Evolutionary conservation across 1,139 yeast genomes (phyloP).

Genomic region (Wickerhamomyces sp.): DNA sequence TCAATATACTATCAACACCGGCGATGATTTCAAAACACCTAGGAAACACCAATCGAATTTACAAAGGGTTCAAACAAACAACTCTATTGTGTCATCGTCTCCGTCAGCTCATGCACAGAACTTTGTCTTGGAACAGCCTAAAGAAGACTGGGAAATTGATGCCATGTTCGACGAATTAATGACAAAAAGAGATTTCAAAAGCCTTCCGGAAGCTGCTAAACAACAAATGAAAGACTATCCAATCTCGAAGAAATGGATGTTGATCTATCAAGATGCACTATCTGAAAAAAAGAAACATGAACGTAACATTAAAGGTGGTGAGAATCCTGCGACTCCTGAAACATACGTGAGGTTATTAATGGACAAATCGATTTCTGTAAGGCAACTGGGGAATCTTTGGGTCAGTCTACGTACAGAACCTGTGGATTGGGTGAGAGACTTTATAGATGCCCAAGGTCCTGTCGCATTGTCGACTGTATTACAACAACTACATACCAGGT

Average conservation of each 20-base stretch:
- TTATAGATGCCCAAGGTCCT: constrained; percentile 84
- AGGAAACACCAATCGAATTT: constrained; percentile 15
- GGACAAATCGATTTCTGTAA: constrained; percentile 62
- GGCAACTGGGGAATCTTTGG: constrained; percentile 80
- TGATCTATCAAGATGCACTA: constrained; percentile 81
- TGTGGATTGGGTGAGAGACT: constrained; percentile 81
- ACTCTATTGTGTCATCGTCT: constrained; percentile 9
- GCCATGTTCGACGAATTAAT: constrained; percentile 62
- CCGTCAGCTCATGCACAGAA: constrained; percentile 17
- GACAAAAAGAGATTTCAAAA: constrained; percentile 80
- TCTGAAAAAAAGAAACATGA: constrained; percentile 66
- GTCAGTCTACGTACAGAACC: constrained; percentile 92
- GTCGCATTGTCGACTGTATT: constrained; percentile 68
- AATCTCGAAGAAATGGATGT: constrained; percentile 83
- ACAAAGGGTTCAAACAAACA: constrained; percentile 19
- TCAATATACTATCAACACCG: constrained; percentile 13
- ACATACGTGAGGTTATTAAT: constrained; percentile 73
- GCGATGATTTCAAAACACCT: constrained; percentile 15
- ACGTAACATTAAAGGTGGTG: constrained; percentile 30
- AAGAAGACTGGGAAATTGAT: constrained; percentile 57
- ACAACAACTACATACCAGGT: constrained; percentile 33
- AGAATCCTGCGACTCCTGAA: constrained; percentile 48
- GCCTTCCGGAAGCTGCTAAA: constrained; percentile 73
- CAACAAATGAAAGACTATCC: constrained; percentile 75
- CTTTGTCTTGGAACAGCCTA: constrained; percentile 50